Evolutionary conservation across 805 yeast species (phyloP).

Genomic region (Candida morakotiae): DNA sequence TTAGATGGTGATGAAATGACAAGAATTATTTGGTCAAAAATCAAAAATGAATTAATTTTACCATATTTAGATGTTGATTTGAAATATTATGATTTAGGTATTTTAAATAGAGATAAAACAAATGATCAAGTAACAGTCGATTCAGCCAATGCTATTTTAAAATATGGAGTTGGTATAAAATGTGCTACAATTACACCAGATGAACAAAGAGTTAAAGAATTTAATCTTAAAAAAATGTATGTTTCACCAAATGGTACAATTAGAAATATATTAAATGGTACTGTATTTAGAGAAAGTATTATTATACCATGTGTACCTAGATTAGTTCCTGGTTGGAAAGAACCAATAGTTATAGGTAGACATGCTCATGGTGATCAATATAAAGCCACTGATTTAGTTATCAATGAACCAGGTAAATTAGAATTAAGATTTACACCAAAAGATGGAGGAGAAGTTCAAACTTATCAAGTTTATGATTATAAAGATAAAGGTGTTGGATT

Average conservation of each 20-base stretch:
- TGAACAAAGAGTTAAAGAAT: constrained; percentile 74
- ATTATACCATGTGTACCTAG: constrained; percentile 76
- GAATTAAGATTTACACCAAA: constrained; percentile 66
- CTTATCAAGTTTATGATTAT: constrained; percentile 56
- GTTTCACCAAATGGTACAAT: constrained; percentile 82
- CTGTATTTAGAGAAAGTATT: constrained; percentile 82
- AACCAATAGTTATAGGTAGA: constrained; percentile 82
- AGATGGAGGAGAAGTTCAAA: constrained; percentile 46
- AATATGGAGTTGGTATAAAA: constrained; percentile 77
- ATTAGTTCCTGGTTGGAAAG: constrained; percentile 74
- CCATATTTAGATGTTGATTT: constrained; percentile 73
- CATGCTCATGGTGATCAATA: constrained; percentile 85
- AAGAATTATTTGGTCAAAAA: constrained; percentile 74
- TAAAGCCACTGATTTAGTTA: constrained; percentile 70
- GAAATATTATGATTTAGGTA: constrained; percentile 72
- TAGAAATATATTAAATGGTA: constrained; percentile 76
- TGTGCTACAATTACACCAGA: constrained; percentile 88
- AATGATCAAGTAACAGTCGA: constrained; percentile 72
- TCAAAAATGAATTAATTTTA: constrained; percentile 60
- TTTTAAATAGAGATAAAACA: constrained; percentile 65
- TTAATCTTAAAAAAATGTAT: constrained; percentile 76
- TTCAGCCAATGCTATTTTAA: constrained; percentile 69
- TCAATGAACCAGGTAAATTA: constrained; percentile 64
- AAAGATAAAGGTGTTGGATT: constrained; percentile 69
- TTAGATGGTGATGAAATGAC: constrained; percentile 88